These are phyloP conservation scores for Neurospora sp. DNA, from an alignment of 495 filamentous ascomycete genomes.

Conservation along the genomic window DNA sequence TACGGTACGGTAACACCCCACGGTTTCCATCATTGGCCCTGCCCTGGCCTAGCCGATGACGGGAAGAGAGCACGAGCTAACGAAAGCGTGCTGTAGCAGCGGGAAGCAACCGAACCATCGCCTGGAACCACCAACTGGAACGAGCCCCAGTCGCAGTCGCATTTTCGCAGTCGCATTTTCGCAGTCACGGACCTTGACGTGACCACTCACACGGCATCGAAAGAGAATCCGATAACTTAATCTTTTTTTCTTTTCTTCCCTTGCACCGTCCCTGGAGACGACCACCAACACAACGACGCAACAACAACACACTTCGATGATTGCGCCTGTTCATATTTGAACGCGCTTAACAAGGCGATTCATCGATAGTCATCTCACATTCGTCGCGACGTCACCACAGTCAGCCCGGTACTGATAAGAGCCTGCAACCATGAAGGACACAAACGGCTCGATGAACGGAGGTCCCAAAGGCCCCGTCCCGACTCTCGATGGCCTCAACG, in stretches of 20 bases:
- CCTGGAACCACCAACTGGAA: neutral
- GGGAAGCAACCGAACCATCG: neutral
- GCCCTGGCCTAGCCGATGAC: neutral
- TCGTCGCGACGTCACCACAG: neutral
- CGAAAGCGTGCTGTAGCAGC: neutral
- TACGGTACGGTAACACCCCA: neutral
- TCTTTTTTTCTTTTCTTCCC: neutral
- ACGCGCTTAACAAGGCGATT: neutral
- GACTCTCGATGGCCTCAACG: neutral
- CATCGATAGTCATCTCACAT: neutral
- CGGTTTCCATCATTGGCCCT: neutral
- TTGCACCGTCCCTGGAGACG: neutral
- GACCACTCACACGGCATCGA: neutral
- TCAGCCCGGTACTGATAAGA: slow-evolving; percentile 18
- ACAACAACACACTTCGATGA: neutral
- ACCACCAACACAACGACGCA: neutral
- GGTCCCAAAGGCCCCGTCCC: neutral
- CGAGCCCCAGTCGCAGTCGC: neutral
- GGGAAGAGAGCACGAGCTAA: neutral
- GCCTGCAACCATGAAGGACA: slow-evolving; percentile 18
- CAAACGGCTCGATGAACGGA: slow-evolving; percentile 24
- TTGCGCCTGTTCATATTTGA: neutral
- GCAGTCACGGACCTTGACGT: neutral
- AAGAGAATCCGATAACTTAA: neutral
- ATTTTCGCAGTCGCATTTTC: neutral